phyloP scores from a whole-genome alignment of 176 grass and related monocot genomes.

The Paspalum vaginatum region DNA sequence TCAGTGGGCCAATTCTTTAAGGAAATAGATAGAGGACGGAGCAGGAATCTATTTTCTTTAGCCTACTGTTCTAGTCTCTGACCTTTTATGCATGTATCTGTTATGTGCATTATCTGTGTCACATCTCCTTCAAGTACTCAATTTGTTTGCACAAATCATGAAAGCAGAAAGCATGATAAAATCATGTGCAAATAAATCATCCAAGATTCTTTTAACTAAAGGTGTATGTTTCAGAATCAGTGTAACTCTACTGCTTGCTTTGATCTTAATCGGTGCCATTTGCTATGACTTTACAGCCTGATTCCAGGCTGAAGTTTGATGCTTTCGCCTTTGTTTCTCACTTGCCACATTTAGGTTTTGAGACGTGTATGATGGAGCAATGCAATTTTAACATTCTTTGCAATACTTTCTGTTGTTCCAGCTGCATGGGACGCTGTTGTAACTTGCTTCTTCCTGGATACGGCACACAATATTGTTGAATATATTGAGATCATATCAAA shows the following conservation, averaged over 20 bases:
- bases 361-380: constrained; percentile 6
- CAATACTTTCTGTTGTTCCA: constrained; percentile 46
- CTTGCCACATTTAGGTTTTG: constrained; percentile 32
- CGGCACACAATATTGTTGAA: constrained; percentile 96
- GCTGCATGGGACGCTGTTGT: constrained; percentile 99
- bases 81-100: neutral
- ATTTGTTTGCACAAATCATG: neutral
- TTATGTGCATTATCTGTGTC: neutral
- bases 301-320: neutral
- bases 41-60: constrained; percentile 18
- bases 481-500: constrained; percentile 98
- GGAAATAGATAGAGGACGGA: constrained; percentile 9
- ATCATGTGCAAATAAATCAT: constrained; percentile 17
- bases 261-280: neutral
- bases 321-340: constrained; percentile 15
- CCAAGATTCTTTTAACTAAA: constrained; percentile 7
- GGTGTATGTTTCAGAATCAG: constrained; percentile 23
- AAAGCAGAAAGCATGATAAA: neutral
- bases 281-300: neutral
- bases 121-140: neutral
- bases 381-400: constrained; percentile 24
- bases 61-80: neutral
- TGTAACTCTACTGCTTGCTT: constrained; percentile 9
- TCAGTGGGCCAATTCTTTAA: neutral
- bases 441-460: constrained; percentile 96